phyloP scores from a whole-genome alignment of 176 grass and related monocot genomes.

The Cocos nucifera region DNA sequence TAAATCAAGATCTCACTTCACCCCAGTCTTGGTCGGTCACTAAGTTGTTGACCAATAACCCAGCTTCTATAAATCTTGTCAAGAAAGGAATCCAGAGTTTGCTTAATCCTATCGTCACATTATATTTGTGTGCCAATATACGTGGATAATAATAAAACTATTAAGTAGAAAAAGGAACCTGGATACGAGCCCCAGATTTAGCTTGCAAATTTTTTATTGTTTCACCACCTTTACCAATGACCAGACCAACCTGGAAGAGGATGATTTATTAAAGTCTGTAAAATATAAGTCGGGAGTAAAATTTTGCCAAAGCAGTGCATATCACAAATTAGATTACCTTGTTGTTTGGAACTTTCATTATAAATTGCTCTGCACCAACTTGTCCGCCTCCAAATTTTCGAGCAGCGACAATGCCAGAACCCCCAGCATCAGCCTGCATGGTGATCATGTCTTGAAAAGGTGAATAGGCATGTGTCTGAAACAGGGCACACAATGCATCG shows the following conservation, averaged over 20 bases:
- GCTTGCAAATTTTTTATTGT: constrained; percentile 94
- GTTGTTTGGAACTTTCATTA: constrained; percentile 88
- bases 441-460: too few species aligned
- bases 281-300: too few species aligned
- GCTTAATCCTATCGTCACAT: too few species aligned
- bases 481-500: background rate
- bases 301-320: too few species aligned
- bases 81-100: too few species aligned
- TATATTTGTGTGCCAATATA: too few species aligned
- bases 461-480: too few species aligned
- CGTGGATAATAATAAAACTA: background rate
- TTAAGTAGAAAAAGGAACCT: constrained; percentile 26
- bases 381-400: constrained; percentile 45
- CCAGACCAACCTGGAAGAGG: constrained; percentile 62
- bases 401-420: constrained; percentile 42
- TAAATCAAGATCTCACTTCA: too few species aligned
- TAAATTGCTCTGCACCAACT: constrained; percentile 63
- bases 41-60: too few species aligned
- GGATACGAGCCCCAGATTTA: constrained; percentile 80
- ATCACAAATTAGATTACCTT: constrained; percentile 34
- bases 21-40: too few species aligned
- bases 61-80: too few species aligned
- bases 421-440: constrained; percentile 63
- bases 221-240: constrained; percentile 94
- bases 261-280: too few species aligned